A percentile compares a stretch with the other conserved stretches of the same genome.
These are phyloP conservation scores for Mycena capillaripes DNA, from an alignment of 768 basidiomycete species.

Conservation along the genomic window DNA sequence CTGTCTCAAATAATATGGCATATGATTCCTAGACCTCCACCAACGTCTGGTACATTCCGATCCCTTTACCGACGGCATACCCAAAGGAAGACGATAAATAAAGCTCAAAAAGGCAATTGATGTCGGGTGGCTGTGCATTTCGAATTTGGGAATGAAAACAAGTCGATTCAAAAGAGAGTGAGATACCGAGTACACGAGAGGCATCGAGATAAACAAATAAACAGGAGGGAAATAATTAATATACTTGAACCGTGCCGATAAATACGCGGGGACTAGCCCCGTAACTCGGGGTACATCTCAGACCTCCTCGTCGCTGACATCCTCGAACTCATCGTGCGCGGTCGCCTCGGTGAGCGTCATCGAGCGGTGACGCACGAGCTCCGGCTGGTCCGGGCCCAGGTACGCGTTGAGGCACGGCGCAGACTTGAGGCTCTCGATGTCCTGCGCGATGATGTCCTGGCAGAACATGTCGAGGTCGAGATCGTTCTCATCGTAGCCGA, in stretches of 20 bases:
- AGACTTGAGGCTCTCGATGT: conserved; percentile 66
- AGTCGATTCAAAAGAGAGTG: conserved; percentile 15
- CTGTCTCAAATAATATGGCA: background rate
- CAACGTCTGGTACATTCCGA: no score
- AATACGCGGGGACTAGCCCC: conserved; percentile 25
- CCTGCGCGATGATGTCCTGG: conserved; percentile 66
- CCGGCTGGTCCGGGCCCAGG: conserved; percentile 46
- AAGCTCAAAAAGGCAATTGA: background rate
- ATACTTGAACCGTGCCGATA: conserved; percentile 15
- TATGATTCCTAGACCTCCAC: background rate
- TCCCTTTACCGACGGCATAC: no score
- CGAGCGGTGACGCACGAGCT: conserved; percentile 26
- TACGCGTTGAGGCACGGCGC: conserved; percentile 67
- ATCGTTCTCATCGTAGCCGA: conserved; percentile 81
- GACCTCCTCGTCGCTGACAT: conserved; percentile 35
- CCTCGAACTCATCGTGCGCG: conserved; percentile 35
- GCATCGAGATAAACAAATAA: conserved; percentile 3
- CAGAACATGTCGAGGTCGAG: conserved; percentile 78
- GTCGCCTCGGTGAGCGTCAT: conserved; percentile 37
- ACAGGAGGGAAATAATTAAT: background rate
- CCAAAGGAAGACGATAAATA: no score
- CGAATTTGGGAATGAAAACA: background rate
- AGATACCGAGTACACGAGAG: conserved; percentile 19
- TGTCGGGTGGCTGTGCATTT: background rate
- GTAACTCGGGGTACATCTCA: background rate